These are phyloP conservation scores for Talaromyces sp. DNA, from an alignment of 2,329 filamentous ascomycete genomes.

Conservation along the genomic window DNA sequence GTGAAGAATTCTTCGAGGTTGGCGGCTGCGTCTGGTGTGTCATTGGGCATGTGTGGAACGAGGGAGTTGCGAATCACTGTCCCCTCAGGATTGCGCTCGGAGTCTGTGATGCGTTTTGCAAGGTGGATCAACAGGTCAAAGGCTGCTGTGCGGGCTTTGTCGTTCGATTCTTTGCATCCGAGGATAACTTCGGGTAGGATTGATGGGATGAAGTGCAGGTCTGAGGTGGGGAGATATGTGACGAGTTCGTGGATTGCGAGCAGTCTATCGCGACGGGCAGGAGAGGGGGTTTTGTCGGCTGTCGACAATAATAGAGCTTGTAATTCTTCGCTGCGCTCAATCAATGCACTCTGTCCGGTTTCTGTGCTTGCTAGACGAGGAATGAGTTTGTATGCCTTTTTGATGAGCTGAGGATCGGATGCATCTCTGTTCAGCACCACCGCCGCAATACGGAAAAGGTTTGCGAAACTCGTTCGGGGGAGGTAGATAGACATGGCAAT, in stretches of 20 bases:
- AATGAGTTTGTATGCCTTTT: constrained; percentile 98
- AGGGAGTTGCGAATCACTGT: constrained; percentile 82
- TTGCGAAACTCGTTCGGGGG: constrained; percentile 76
- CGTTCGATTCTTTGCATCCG: constrained; percentile 95
- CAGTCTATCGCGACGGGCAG: constrained; percentile 80
- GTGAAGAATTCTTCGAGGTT: constrained; percentile 94
- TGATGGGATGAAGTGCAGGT: constrained; percentile 88
- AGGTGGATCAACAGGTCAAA: constrained; percentile 89
- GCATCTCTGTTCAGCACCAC: constrained; percentile 69
- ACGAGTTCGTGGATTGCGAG: constrained; percentile 78
- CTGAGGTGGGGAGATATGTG: constrained; percentile 69
- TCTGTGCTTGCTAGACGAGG: constrained; percentile 82
- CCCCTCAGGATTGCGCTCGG: constrained; percentile 51
- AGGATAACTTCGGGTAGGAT: constrained; percentile 93
- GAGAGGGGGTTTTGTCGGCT: constrained; percentile 79
- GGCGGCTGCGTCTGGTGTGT: constrained; percentile 73
- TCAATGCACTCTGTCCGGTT: constrained; percentile 70
- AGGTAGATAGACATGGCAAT: constrained; percentile 95
- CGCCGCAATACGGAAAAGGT: constrained; percentile 82
- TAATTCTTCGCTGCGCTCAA: constrained; percentile 71
- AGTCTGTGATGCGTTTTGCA: constrained; percentile 74
- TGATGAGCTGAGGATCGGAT: constrained; percentile 83
- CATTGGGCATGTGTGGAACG: constrained; percentile 78
- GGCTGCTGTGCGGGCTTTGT: constrained; percentile 82
- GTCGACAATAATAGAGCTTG: constrained; percentile 77